These are phyloP conservation scores for Trichosporon sp. DNA, from an alignment of 1,284 basidiomycete genomes.

Conservation along the genomic window DNA sequence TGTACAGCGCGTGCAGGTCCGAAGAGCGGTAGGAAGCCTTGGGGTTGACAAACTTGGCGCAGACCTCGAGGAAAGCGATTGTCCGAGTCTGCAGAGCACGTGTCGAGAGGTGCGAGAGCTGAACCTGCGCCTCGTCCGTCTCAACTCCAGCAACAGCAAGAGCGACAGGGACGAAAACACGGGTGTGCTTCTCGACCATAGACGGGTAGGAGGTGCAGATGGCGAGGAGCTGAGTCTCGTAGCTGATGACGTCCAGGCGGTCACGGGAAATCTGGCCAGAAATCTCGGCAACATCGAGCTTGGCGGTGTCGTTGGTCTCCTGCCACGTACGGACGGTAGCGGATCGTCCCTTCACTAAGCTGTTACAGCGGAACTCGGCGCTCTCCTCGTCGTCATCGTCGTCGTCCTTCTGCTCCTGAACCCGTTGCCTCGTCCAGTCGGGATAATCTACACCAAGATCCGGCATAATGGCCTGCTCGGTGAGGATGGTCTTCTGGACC, in stretches of 20 bases:
- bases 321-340: slow-evolving; percentile 37
- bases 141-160: slow-evolving; percentile 56
- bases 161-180: slow-evolving; percentile 77
- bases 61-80: slow-evolving; percentile 76
- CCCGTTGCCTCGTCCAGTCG: slow-evolving; percentile 39
- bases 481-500: slow-evolving; percentile 56
- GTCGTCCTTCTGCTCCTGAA: slow-evolving; percentile 24
- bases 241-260: slow-evolving; percentile 72
- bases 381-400: slow-evolving; percentile 42
- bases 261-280: slow-evolving; percentile 67
- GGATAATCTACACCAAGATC: slow-evolving; percentile 46
- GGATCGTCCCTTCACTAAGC: slow-evolving; percentile 37
- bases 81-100: slow-evolving; percentile 60
- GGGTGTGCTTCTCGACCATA: slow-evolving; percentile 80
- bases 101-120: slow-evolving; percentile 45
- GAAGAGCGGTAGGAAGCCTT: slow-evolving; percentile 77
- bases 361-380: slow-evolving; percentile 52
- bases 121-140: slow-evolving; percentile 26
- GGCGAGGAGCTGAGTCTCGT: slow-evolving; percentile 76
- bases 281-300: slow-evolving; percentile 44
- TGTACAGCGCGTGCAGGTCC: slow-evolving; percentile 70
- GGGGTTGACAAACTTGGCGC: slow-evolving; percentile 87
- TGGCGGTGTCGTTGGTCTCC: slow-evolving; percentile 33
- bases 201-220: slow-evolving; percentile 68
- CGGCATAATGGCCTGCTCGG: slow-evolving; percentile 33